phyloP scores from a whole-genome alignment of 345 rosid species.

The Eucalyptus camaldulensis region DNA sequence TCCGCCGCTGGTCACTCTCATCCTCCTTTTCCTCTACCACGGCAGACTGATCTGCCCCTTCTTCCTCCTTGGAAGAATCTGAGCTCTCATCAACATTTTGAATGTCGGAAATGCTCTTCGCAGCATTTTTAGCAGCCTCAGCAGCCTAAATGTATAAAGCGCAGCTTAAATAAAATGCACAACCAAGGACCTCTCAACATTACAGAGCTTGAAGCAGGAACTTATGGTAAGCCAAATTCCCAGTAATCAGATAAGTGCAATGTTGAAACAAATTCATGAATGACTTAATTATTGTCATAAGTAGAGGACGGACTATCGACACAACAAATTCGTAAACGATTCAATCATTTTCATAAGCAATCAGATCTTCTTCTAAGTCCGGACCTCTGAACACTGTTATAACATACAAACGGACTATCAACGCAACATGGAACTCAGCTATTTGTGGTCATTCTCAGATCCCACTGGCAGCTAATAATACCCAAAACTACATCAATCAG shows the following conservation, averaged over 20 bases:
- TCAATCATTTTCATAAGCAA: not conserved
- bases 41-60: slow-evolving; percentile 24
- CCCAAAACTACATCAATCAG: not conserved
- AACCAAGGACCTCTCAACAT: not conserved
- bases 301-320: not conserved
- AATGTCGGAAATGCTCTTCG: slow-evolving; percentile 65
- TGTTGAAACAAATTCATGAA: not conserved
- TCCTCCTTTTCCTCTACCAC: slow-evolving; percentile 48
- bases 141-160: slow-evolving; percentile 49
- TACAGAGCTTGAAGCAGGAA: not conserved
- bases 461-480: not conserved
- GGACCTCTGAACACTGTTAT: not conserved
- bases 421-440: not conserved
- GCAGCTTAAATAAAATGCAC: not conserved
- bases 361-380: not conserved
- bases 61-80: slow-evolving; percentile 51
- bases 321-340: not conserved
- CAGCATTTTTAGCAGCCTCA: slow-evolving; percentile 75
- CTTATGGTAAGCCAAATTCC: not conserved
- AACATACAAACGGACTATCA: not conserved
- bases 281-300: not conserved
- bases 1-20: slow-evolving; percentile 46
- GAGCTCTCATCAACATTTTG: slow-evolving; percentile 36
- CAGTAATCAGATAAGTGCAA: not conserved
- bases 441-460: not conserved